These are phyloP conservation scores for Cylindricascospora bacillispora DNA, from an alignment of 1,139 yeast species.

Conservation along the genomic window DNA sequence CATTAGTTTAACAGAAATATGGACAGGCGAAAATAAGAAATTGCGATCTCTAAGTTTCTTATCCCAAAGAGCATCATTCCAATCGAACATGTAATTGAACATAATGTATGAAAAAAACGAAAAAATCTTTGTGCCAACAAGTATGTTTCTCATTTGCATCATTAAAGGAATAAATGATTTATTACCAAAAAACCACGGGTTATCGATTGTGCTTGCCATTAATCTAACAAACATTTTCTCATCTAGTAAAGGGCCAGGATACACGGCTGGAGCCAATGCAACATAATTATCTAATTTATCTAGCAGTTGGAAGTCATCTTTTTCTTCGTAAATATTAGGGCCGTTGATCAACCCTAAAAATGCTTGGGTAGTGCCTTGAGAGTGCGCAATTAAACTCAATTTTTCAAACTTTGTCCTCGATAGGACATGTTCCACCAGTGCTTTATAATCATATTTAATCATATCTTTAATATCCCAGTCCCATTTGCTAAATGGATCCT, in stretches of 20 bases:
- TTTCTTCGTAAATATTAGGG: constrained; percentile 12
- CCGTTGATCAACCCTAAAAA: constrained; percentile 45
- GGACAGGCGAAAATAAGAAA: constrained; percentile 74
- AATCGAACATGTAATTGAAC: constrained; percentile 75
- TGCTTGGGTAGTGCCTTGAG: constrained; percentile 87
- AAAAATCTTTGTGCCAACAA: constrained; percentile 41
- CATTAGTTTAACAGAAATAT: constrained; percentile 70
- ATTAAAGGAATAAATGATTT: constrained; percentile 51
- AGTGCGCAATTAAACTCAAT: constrained; percentile 64
- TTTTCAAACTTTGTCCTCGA: constrained; percentile 30
- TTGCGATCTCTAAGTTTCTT: constrained; percentile 51
- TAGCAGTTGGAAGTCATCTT: constrained; percentile 32
- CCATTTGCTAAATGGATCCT: constrained; percentile 40
- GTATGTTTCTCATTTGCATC: constrained; percentile 35
- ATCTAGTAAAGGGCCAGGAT: constrained; percentile 63
- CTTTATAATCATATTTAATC: constrained; percentile 68
- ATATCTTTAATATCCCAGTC: constrained; percentile 80
- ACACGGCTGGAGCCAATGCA: constrained; percentile 84
- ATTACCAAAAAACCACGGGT: constrained; percentile 44
- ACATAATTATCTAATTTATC: constrained; percentile 52
- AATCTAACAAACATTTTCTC: constrained; percentile 40
- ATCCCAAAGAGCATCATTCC: constrained; percentile 79
- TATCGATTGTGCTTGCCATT: constrained; percentile 29
- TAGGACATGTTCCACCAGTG: constrained; percentile 52
- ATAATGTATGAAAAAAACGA: constrained; percentile 60